Evolutionary conservation across 768 basidiomycete species (phyloP).

Genomic region (Suillus discolor): DNA sequence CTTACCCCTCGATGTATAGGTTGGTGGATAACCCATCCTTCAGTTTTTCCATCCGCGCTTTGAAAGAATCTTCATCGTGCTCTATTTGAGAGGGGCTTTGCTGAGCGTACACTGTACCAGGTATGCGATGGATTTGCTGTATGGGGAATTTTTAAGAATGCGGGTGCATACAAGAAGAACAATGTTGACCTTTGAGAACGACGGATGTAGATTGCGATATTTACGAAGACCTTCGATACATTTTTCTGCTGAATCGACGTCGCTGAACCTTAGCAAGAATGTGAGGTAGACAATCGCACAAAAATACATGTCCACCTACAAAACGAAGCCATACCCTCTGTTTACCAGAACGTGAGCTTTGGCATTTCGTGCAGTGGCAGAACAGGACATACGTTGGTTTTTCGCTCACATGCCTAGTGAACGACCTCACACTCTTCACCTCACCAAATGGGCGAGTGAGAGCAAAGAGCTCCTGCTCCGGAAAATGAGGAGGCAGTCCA

Average conservation of each 20-base stretch:
- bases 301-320: slow-evolving; percentile 49
- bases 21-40: slow-evolving; percentile 71
- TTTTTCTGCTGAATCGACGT: slow-evolving; percentile 65
- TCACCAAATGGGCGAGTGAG: slow-evolving; percentile 73
- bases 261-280: slow-evolving; percentile 56
- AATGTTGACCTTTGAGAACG: slow-evolving; percentile 73
- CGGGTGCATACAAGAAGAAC: neutral
- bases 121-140: slow-evolving; percentile 79
- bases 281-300: slow-evolving; percentile 9
- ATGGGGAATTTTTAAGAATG: slow-evolving; percentile 7
- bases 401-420: slow-evolving; percentile 81
- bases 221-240: slow-evolving; percentile 73
- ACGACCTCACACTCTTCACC: slow-evolving; percentile 79
- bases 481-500: slow-evolving; percentile 80
- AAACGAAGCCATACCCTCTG: slow-evolving; percentile 78
- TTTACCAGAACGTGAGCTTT: slow-evolving; percentile 19
- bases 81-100: slow-evolving; percentile 27
- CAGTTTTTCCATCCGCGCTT: slow-evolving; percentile 77
- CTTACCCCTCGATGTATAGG: slow-evolving; percentile 77
- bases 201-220: slow-evolving; percentile 80
- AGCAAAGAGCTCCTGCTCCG: slow-evolving; percentile 76
- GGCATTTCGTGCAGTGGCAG: slow-evolving; percentile 11
- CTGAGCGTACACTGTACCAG: slow-evolving; percentile 67
- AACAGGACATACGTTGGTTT: slow-evolving; percentile 49
- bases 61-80: slow-evolving; percentile 53